These are phyloP conservation scores for Neurospora sp. DNA, from an alignment of 495 filamentous ascomycete genomes.

Conservation along the genomic window DNA sequence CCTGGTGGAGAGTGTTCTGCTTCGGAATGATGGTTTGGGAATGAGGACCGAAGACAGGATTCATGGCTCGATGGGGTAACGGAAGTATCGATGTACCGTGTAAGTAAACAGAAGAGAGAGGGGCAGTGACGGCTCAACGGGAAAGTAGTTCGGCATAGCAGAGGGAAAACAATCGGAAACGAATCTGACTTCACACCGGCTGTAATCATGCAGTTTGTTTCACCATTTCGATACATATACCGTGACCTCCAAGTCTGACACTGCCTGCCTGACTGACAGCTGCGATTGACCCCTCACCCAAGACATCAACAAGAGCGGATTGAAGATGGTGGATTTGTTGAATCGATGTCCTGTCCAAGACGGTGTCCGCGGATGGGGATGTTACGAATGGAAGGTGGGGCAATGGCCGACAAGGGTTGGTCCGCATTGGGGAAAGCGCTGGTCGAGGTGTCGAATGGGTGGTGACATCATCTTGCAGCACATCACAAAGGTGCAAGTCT, in stretches of 20 bases:
- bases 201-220: neutral
- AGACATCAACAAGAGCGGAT: neutral
- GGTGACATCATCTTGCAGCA: constrained; percentile 27
- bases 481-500: constrained; percentile 9
- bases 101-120: neutral
- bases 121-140: neutral
- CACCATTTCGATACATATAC: neutral
- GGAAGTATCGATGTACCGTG: neutral
- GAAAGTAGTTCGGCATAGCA: neutral
- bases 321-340: neutral
- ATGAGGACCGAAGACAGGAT: neutral
- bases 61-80: neutral
- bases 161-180: neutral
- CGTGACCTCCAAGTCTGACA: neutral
- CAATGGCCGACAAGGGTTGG: neutral
- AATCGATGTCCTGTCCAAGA: neutral
- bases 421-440: neutral
- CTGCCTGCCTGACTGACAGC: neutral
- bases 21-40: neutral
- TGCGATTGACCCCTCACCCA: neutral
- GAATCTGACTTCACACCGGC: neutral
- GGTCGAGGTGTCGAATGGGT: constrained; percentile 9
- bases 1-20: neutral
- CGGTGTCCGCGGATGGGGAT: neutral
- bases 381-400: constrained; percentile 2